Percentiles rank a stretch among this genome's conserved stretches.
These are phyloP conservation scores for Mortierella sp. DNA, from an alignment of 371 early-diverging fungal species.

Conservation along the genomic window DNA sequence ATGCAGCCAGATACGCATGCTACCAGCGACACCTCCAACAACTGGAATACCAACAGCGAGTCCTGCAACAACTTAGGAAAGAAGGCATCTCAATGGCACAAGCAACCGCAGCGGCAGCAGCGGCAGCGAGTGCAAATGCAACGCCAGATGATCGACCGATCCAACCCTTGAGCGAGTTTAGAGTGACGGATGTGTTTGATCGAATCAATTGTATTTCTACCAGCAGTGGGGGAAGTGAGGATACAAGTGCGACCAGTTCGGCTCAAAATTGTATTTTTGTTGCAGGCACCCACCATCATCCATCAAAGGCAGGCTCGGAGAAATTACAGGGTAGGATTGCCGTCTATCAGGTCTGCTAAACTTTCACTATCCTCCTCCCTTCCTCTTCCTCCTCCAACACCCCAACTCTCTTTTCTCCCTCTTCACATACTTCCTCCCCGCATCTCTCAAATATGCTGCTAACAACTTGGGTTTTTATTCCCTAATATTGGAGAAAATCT, in stretches of 20 bases:
- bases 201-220: slow-evolving; percentile 44
- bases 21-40: slow-evolving; percentile 12
- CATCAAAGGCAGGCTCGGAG: slow-evolving; percentile 23
- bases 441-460: too few species aligned
- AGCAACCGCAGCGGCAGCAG: not conserved
- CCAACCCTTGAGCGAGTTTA: slow-evolving; percentile 32
- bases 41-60: not conserved
- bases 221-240: not conserved
- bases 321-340: slow-evolving; percentile 43
- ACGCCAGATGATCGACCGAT: slow-evolving; percentile 28
- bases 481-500: too few species aligned
- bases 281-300: slow-evolving; percentile 26
- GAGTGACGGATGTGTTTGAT: slow-evolving; percentile 34
- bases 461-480: too few species aligned
- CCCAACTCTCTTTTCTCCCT: too few species aligned
- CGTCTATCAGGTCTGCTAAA: slow-evolving; percentile 24
- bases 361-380: too few species aligned
- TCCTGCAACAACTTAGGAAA: not conserved
- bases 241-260: too few species aligned
- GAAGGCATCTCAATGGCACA: slow-evolving; percentile 1
- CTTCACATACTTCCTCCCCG: too few species aligned
- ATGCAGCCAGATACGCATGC: slow-evolving; percentile 21
- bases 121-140: too few species aligned
- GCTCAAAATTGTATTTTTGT: slow-evolving; percentile 24
- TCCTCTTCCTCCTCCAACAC: too few species aligned